Evolutionary conservation across 1,284 basidiomycete species (phyloP).

Genomic region (Papiliotrema laurentii): DNA sequence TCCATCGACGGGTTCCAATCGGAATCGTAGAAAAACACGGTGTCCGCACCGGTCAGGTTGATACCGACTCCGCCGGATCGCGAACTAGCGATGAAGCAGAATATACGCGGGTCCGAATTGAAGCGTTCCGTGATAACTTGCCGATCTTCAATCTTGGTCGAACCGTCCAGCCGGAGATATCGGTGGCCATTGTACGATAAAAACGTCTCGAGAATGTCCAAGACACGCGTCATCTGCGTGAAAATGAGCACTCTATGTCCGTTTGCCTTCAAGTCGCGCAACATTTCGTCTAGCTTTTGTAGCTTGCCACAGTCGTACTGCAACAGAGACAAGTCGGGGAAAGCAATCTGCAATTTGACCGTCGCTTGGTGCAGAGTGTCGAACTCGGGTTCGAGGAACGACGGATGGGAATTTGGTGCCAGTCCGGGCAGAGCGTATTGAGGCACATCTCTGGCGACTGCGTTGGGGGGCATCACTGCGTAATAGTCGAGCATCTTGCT

Average conservation of each 20-base stretch:
- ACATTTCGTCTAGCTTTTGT: constrained; percentile 71
- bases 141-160: constrained; percentile 91
- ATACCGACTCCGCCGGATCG: constrained; percentile 94
- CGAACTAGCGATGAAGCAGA: constrained; percentile 91
- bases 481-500: constrained; percentile 64
- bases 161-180: constrained; percentile 87
- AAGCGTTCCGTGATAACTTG: constrained; percentile 96
- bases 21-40: constrained; percentile 86
- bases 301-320: constrained; percentile 98
- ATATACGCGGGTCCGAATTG: constrained; percentile 83
- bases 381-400: constrained; percentile 51
- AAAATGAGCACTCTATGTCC: constrained; percentile 92
- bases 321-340: constrained; percentile 82
- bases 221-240: constrained; percentile 92
- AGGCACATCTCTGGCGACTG: constrained; percentile 71
- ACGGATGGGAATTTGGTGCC: constrained; percentile 38
- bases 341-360: constrained; percentile 87
- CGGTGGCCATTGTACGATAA: constrained; percentile 90
- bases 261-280: constrained; percentile 77
- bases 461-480: constrained; percentile 76
- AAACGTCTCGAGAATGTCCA: constrained; percentile 92
- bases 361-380: constrained; percentile 66
- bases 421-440: constrained; percentile 33
- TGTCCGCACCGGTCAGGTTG: constrained; percentile 95
- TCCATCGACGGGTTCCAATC: constrained; percentile 99